A percentile compares a stretch with the other conserved stretches of the same genome.
phyloP scores from a whole-genome alignment of 768 basidiomycete species.

The Epithele typhae region DNA sequence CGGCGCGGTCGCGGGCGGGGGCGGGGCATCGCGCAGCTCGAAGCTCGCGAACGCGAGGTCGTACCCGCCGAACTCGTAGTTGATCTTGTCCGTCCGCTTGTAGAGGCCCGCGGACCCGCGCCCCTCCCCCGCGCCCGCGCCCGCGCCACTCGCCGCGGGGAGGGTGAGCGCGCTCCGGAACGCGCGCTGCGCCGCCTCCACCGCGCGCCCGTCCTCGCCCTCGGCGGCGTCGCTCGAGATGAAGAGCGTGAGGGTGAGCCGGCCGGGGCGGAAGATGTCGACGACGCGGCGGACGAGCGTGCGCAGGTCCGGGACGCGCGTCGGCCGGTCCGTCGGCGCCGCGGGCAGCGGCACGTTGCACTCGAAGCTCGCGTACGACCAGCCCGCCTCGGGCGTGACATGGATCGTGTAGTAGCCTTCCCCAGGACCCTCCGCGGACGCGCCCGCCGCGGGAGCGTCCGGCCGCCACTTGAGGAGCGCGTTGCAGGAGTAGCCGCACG shows the following conservation, averaged over 20 bases:
- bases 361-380: constrained; percentile 99
- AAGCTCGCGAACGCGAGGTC: constrained; percentile 89
- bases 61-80: constrained; percentile 95
- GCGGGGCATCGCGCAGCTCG: constrained; percentile 37
- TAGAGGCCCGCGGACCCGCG: constrained; percentile 40
- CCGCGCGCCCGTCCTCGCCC: constrained; percentile 47
- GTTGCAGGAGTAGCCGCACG: constrained; percentile 96
- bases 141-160: constrained; percentile 9
- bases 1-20: too few species aligned
- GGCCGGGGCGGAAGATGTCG: constrained; percentile 85
- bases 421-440: constrained; percentile 32
- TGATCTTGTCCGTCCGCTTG: constrained; percentile 91
- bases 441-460: constrained; percentile 23
- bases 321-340: constrained; percentile 29
- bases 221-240: constrained; percentile 61
- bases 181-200: constrained; percentile 70
- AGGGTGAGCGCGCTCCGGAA: constrained; percentile 62
- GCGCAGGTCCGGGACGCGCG: constrained; percentile 65
- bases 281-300: constrained; percentile 87
- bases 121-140: background rate
- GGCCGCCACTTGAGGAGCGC: constrained; percentile 71
- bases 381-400: constrained; percentile 96
- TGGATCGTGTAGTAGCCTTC: constrained; percentile 99
- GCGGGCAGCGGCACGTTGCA: constrained; percentile 82
- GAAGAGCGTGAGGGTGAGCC: constrained; percentile 85